Evolutionary conservation across 2,329 filamentous ascomycete species (phyloP).

Genomic region (Ascochyta lentis): DNA sequence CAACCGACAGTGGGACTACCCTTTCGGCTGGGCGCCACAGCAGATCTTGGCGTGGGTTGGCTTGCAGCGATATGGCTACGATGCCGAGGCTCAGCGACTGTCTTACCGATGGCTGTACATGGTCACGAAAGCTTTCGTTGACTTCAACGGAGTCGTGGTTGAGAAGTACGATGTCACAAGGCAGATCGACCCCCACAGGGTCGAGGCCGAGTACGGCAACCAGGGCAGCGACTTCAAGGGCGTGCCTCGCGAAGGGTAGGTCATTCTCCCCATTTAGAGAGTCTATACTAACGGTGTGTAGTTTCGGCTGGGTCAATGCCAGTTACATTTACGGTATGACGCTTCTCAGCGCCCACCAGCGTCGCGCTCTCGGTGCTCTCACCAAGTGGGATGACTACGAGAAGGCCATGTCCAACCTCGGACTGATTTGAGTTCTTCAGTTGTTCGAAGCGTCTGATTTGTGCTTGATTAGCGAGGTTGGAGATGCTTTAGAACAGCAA

Average conservation of each 20-base stretch:
- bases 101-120: slow-evolving; percentile 98
- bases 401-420: slow-evolving; percentile 62
- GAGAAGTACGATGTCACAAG: slow-evolving; percentile 98
- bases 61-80: slow-evolving; percentile 87
- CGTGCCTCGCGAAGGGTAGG: slow-evolving; percentile 93
- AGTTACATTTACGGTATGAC: slow-evolving; percentile 94
- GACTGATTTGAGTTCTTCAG: slow-evolving; percentile 23
- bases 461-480: slow-evolving; percentile 2
- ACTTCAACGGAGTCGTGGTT: slow-evolving; percentile 97
- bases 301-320: slow-evolving; percentile 98
- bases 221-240: slow-evolving; percentile 96
- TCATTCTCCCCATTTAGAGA: slow-evolving; percentile 28
- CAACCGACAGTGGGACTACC: slow-evolving; percentile 98
- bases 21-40: slow-evolving; percentile 97
- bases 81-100: slow-evolving; percentile 84
- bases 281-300: slow-evolving; percentile 50
- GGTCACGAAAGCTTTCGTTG: slow-evolving; percentile 97
- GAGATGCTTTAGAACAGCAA: neutral
- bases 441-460: neutral
- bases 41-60: slow-evolving; percentile 98
- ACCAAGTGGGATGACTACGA: slow-evolving; percentile 86
- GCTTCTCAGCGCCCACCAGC: slow-evolving; percentile 87
- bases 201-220: slow-evolving; percentile 97
- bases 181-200: slow-evolving; percentile 86
- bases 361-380: slow-evolving; percentile 83